Evolutionary conservation across 202 grass and related monocot genomes (phyloP), one percentile per base, ranked within the genome.

Genomic region (Panicum virgatum): DNA sequence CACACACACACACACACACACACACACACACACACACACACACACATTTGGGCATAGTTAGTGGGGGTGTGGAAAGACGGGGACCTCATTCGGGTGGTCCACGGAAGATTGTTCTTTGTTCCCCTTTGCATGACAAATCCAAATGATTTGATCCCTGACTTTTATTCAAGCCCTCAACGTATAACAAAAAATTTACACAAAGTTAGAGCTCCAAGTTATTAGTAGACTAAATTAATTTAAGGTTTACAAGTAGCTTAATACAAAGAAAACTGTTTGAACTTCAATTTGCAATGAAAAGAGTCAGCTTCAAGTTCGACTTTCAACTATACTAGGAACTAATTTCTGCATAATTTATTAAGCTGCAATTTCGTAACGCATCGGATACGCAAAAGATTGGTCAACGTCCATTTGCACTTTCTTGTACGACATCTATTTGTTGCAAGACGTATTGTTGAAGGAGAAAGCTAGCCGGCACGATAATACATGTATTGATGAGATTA

Each of bases 371-470:
- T 54, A 25, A 23, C 3, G 32, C 3, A 34, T 34, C 32, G 32
- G 27, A 77, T 22, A 71, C 12, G 43, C 11, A 66, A 25, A 62
- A 39, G 23, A 16, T 61, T 68, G 40, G 82, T 70, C 71, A 50
- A 36, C 30, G 19, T 48, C 1, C 51, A 16, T 37, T 76, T 52
- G 72, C 15, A 22, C 66, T 80, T 86, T 66, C 69, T 63, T 80
- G 54, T 26, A 80, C 29, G 76, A 38, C 22, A 74, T 47, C 27
- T 61, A 15, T 73, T 54, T 63, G 27, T 56, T 44, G 39, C 46
- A 62, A 62, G 18, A 34, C 0, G 3, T 61, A 61, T 34, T 36
- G 29, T 34, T 62, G 25, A 14, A 29, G 57, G 12, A 60, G 25
- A 61, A 6, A 61, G 5, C 58, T 1, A 61, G 5, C 58, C 5